A percentile compares a stretch with the other conserved stretches of the same genome.
These are phyloP conservation scores for Diophrys sp. DNA, from an alignment of 73 alveolate genomes.

Conservation along the genomic window DNA sequence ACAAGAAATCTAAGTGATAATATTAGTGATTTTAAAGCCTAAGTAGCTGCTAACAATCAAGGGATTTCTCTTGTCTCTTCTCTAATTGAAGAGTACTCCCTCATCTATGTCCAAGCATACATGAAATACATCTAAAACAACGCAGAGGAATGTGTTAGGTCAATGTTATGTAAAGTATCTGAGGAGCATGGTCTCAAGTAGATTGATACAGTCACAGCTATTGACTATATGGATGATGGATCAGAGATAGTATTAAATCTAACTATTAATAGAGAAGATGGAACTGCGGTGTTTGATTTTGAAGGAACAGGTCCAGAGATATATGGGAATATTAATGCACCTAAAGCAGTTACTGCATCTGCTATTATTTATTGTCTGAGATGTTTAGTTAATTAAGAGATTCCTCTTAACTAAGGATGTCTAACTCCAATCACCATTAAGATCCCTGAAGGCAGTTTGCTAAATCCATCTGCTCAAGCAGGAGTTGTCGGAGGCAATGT, in stretches of 20 bases:
- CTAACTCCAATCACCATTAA: conserved; percentile 72
- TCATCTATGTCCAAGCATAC: conserved; percentile 71
- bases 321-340: conserved; percentile 74
- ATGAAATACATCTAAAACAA: conserved; percentile 79
- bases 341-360: conserved; percentile 73
- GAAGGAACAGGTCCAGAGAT: conserved; percentile 60
- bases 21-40: conserved; percentile 78
- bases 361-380: conserved; percentile 88
- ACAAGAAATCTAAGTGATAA: conserved; percentile 71
- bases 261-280: conserved; percentile 51
- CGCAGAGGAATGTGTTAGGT: conserved; percentile 74
- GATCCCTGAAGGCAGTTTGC: conserved; percentile 63
- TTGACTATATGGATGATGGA: conserved; percentile 89
- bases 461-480: conserved; percentile 69
- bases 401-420: conserved; percentile 90
- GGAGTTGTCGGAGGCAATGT: conserved; percentile 95
- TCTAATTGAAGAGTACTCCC: conserved; percentile 68
- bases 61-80: conserved; percentile 70
- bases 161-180: conserved; percentile 67
- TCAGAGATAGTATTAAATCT: conserved; percentile 46
- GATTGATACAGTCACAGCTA: conserved; percentile 56
- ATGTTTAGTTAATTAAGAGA: conserved; percentile 81
- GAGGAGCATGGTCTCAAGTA: conserved; percentile 31
- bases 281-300: conserved; percentile 76
- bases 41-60: conserved; percentile 85